A percentile compares a stretch with the other conserved stretches of the same genome.
phyloP scores from a whole-genome alignment of 768 basidiomycete genomes.

The Trametes cubensis region DNA sequence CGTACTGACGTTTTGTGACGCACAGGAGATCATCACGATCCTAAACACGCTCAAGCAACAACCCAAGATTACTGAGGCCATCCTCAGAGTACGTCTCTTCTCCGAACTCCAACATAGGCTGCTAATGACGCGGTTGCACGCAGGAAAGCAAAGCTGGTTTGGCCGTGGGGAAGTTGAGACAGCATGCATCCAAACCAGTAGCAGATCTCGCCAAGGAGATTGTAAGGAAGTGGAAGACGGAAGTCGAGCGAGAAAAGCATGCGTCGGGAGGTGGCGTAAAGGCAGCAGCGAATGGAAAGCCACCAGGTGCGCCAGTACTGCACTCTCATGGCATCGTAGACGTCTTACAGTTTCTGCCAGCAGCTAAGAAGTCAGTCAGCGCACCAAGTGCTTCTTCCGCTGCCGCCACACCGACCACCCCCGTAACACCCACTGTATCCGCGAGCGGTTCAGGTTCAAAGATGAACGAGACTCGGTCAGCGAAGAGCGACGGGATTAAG shows the following conservation, averaged over 20 bases:
- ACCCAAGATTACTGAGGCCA: slow-evolving; percentile 67
- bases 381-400: slow-evolving; percentile 24
- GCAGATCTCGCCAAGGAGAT: slow-evolving; percentile 86
- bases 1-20: slow-evolving; percentile 31
- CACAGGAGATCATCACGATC: slow-evolving; percentile 65
- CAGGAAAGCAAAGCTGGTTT: slow-evolving; percentile 92
- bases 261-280: slow-evolving; percentile 43
- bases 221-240: slow-evolving; percentile 89
- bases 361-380: slow-evolving; percentile 24
- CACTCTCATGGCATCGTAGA: background rate
- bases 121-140: background rate
- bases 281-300: slow-evolving; percentile 30
- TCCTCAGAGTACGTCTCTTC: slow-evolving; percentile 66
- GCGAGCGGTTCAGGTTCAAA: slow-evolving; percentile 24
- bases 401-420: slow-evolving; percentile 26
- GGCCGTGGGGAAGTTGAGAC: slow-evolving; percentile 88
- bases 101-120: slow-evolving; percentile 21
- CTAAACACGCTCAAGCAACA: slow-evolving; percentile 66
- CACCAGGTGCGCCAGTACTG: slow-evolving; percentile 40
- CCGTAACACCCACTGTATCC: slow-evolving; percentile 31
- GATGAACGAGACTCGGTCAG: slow-evolving; percentile 50
- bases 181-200: slow-evolving; percentile 71
- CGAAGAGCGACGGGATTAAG: slow-evolving; percentile 73
- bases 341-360: background rate
- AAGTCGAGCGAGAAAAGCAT: slow-evolving; percentile 67